Evolutionary conservation across 148 eudicot genomes (phyloP), one percentile per base, ranked within the genome.

Genomic region (Rhododendron molle): DNA sequence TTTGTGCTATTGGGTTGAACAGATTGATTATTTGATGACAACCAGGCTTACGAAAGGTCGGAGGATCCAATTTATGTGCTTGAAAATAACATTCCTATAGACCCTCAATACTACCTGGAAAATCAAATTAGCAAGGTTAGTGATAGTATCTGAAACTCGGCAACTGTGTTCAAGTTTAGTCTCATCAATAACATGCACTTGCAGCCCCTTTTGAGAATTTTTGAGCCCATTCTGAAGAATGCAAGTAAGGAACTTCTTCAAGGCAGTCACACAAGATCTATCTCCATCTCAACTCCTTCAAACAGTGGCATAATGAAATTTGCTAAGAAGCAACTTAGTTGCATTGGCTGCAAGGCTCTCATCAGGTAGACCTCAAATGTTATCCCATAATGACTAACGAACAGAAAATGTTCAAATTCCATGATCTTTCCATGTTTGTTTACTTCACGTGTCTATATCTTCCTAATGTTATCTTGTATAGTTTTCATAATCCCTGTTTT

Each of bases 11-110:
- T 21, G 65, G 11, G 26, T 62, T 7, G 62, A 54, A 78, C 83
- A 38, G 54, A 83, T 78, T 90, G 81, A 83, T 81, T 54, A 83
- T 76, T 79, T 84, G 84, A 77, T 89, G 87, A 82, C 73, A 76
- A 85, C 85, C 98, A 97, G 99, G 98, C 99, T 72, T 97, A 97
- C 88, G 99, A 97, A 89, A 94, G 52, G 89, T 97, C 99, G 18
- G 99, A 97, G 89, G 99, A 97, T 90, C 99, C 99, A 71, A 97
- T 97, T 83, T 97, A 89, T 85, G 99, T 95, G 84, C 90, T 97
- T 86, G 99, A 97, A 87, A 94, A 97, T 86, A 97, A 93, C 90
- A 94, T 97, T 85, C 99, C 99, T 4, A 97, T 97, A 87, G 99
- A 97, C 87, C 94, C 98, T 79, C 92, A 94, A 0, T 97, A 97